Base-by-base conservation (phyloP, 176 grass and related monocot genomes). In the Bothriochloa decipiens region DNA sequence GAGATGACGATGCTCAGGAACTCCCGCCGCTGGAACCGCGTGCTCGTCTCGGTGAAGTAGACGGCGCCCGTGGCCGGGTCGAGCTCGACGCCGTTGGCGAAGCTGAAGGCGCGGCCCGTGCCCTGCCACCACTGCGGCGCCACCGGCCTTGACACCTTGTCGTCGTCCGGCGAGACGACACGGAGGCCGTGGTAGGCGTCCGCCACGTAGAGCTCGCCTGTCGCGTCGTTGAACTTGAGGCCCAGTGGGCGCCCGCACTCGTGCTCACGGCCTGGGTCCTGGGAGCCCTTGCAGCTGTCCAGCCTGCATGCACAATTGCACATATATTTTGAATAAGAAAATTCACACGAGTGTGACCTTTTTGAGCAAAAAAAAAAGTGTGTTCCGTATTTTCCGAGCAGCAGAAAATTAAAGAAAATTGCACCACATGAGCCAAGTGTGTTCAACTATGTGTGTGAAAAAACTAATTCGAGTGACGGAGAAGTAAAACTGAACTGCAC, bases 21-120 rank as follows among this genome's bases (percentile, higher is more conserved):
- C 46, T 97, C 84, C 84, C 90, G 83, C 65, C 94, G 86, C 17
- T 85, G 85, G 46, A 82, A 97, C 33, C 22, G 70, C 11, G 78
- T 91, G 35, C 90, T 97, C 64, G 86, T 89, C 68, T 94, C 91
- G 66, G 95, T 94, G 84, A 98, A 95, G 77, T 94, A 98, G 72
- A 98, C 58, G 5, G 58, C 49, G 63, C 26, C 63, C 0, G 65
- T 93, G 26, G 77, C 49, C 0, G 87, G 75, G 92, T 98, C 87
- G 13, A 98, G 81, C 43, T 98, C 96, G 7, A 98, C 18, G 7
- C 91, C 60, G 8, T 98, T 95, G 39, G 91, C 82, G 43, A 98
- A 93, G 29, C 74, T 74, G 75, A 95, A 84, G 3, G 63, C 2
- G 63, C 10, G 13, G 63, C 13, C 63, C 18, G 52, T 22, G 53